Percentiles rank a stretch among this genome's conserved stretches.
Evolutionary conservation across 495 filamentous ascomycete genomes (phyloP).

Genomic region (Neurospora cerealis): DNA sequence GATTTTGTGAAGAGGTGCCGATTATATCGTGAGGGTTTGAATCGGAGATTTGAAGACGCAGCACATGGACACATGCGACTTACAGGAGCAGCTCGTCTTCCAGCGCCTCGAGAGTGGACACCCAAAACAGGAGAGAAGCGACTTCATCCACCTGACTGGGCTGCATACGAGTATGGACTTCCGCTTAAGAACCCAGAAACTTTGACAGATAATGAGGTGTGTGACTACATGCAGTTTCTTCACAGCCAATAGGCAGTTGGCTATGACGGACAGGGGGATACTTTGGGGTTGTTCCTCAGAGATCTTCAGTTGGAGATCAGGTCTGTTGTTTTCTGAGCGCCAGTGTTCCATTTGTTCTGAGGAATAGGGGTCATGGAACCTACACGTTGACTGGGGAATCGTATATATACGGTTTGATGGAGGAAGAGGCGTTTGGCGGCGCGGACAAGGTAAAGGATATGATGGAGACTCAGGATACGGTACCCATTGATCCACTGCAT

Average conservation of each 20-base stretch:
- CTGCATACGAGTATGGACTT: neutral
- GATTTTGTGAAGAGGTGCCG: neutral
- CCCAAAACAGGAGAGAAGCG: neutral
- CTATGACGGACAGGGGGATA: neutral
- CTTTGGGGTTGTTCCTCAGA: neutral
- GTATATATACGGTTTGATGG: conserved; percentile 2
- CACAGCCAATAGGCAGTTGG: neutral
- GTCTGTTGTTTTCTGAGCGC: neutral
- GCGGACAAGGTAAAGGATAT: neutral
- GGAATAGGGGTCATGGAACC: neutral
- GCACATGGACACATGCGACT: neutral
- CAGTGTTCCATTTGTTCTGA: neutral
- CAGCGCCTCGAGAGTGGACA: neutral
- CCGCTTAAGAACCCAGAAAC: neutral
- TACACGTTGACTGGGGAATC: neutral
- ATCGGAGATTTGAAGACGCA: neutral
- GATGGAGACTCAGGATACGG: neutral
- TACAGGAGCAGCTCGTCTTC: neutral
- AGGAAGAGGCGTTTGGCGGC: neutral
- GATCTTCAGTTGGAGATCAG: neutral
- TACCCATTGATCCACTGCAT: neutral
- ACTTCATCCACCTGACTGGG: neutral
- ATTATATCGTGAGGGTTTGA: neutral
- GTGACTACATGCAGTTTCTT: neutral
- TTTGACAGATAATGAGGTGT: neutral